Conservation (phyloP, 2,329 filamentous ascomycete species). For the Colletotrichum cuscutae region DNA sequence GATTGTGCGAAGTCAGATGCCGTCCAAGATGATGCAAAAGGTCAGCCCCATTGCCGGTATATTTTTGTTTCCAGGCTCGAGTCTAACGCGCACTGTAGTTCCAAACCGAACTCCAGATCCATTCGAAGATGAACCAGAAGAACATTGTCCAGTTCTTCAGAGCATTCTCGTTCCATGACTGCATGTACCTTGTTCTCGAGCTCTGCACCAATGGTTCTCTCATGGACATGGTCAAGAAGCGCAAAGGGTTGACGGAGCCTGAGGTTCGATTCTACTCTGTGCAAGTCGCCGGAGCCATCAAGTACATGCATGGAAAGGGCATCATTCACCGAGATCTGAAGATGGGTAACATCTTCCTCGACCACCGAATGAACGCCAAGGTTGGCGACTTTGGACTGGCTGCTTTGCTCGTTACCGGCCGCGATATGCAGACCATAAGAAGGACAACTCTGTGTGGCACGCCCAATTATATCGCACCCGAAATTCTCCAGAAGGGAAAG, state of each 20-base stretch:
- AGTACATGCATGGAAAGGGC: slow-evolving; percentile 95
- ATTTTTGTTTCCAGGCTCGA: neutral
- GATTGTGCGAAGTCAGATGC: slow-evolving; percentile 87
- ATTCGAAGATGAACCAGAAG: slow-evolving; percentile 95
- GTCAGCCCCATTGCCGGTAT: slow-evolving; percentile 52
- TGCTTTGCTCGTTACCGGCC: slow-evolving; percentile 89
- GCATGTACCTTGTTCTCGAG: slow-evolving; percentile 94
- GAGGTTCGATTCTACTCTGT: slow-evolving; percentile 95
- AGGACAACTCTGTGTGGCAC: slow-evolving; percentile 96
- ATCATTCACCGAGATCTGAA: slow-evolving; percentile 98
- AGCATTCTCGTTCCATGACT: slow-evolving; percentile 89
- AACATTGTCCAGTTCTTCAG: slow-evolving; percentile 97
- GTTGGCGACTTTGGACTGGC: slow-evolving; percentile 97
- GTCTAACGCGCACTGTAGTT: slow-evolving; percentile 55
- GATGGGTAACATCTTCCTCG: slow-evolving; percentile 97
- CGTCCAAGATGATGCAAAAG: slow-evolving; percentile 86
- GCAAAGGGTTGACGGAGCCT: slow-evolving; percentile 90
- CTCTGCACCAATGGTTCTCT: slow-evolving; percentile 95
- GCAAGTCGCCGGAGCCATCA: slow-evolving; percentile 95
- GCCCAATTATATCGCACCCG: slow-evolving; percentile 97
- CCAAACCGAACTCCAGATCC: slow-evolving; percentile 91
- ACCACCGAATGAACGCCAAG: slow-evolving; percentile 95
- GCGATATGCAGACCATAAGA: slow-evolving; percentile 84
- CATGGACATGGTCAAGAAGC: slow-evolving; percentile 96
- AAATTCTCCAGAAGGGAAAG: slow-evolving; percentile 93